Conservation (phyloP, 73 alveolate species). For the Blepharisma japonicum region DNA sequence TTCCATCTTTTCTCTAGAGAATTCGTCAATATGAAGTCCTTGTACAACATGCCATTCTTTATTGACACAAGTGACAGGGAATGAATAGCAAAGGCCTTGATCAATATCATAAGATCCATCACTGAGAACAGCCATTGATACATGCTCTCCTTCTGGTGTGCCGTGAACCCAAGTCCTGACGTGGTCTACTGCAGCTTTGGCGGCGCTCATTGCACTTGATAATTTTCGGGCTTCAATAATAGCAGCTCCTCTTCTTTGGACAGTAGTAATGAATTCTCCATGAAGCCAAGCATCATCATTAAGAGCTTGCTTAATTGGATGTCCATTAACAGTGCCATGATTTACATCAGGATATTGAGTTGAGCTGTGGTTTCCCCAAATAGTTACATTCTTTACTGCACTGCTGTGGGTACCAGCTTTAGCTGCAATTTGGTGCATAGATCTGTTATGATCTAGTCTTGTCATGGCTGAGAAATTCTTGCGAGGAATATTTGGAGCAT, state of each 20-base stretch:
- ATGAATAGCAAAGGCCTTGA: slow-evolving; percentile 70
- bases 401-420: slow-evolving; percentile 71
- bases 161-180: slow-evolving; percentile 80
- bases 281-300: slow-evolving; percentile 59
- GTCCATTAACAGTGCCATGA: slow-evolving; percentile 47
- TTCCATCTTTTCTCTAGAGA: slow-evolving; percentile 41
- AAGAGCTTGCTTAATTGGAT: slow-evolving; percentile 45
- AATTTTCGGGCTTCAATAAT: slow-evolving; percentile 64
- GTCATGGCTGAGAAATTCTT: slow-evolving; percentile 97
- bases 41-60: slow-evolving; percentile 68
- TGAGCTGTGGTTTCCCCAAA: slow-evolving; percentile 98
- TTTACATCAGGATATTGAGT: slow-evolving; percentile 87
- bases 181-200: slow-evolving; percentile 89
- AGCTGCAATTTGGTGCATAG: slow-evolving; percentile 82
- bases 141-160: slow-evolving; percentile 56
- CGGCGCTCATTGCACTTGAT: slow-evolving; percentile 78
- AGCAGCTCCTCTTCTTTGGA: slow-evolving; percentile 84
- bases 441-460: slow-evolving; percentile 98
- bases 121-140: slow-evolving; percentile 71
- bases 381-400: slow-evolving; percentile 76
- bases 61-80: slow-evolving; percentile 69
- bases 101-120: slow-evolving; percentile 59
- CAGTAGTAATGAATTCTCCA: slow-evolving; percentile 61
- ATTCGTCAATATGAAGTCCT: slow-evolving; percentile 50
- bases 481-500: slow-evolving; percentile 81